phyloP scores from a whole-genome alignment of 2,329 filamentous ascomycete genomes.

The Botryotinia calthae region DNA sequence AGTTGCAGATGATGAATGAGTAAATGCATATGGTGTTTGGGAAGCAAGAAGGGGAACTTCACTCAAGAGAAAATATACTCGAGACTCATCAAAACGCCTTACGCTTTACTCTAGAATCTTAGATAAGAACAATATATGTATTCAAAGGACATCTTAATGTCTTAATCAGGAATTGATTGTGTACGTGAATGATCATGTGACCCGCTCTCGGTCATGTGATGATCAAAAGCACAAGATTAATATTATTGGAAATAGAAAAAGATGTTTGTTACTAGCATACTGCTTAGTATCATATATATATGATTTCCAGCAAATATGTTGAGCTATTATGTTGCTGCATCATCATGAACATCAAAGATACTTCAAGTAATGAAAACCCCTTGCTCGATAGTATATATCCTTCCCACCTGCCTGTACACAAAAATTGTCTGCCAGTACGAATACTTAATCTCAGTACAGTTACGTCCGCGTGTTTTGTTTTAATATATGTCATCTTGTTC shows the following conservation, averaged over 20 bases:
- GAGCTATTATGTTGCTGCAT: background rate
- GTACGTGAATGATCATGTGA: background rate
- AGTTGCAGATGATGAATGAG: background rate
- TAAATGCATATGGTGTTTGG: background rate
- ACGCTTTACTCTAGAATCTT: background rate
- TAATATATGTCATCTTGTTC: background rate
- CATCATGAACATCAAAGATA: background rate
- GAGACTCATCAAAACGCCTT: background rate
- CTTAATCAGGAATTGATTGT: background rate
- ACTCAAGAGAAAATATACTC: background rate
- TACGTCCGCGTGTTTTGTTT: background rate
- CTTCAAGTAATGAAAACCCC: background rate
- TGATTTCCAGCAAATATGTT: too few relatives aligned
- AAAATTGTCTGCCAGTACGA: background rate
- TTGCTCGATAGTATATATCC: background rate
- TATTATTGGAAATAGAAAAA: too few relatives aligned
- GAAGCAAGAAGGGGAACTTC: background rate
- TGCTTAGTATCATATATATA: too few relatives aligned
- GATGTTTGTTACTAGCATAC: too few relatives aligned
- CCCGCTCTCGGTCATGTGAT: background rate
- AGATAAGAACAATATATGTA: background rate
- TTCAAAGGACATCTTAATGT: background rate
- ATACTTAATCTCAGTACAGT: background rate
- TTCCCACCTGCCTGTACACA: background rate
- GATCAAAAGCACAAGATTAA: background rate